phyloP scores from a whole-genome alignment of 1,139 yeast species.

The Entelexis paramagnoliae region DNA sequence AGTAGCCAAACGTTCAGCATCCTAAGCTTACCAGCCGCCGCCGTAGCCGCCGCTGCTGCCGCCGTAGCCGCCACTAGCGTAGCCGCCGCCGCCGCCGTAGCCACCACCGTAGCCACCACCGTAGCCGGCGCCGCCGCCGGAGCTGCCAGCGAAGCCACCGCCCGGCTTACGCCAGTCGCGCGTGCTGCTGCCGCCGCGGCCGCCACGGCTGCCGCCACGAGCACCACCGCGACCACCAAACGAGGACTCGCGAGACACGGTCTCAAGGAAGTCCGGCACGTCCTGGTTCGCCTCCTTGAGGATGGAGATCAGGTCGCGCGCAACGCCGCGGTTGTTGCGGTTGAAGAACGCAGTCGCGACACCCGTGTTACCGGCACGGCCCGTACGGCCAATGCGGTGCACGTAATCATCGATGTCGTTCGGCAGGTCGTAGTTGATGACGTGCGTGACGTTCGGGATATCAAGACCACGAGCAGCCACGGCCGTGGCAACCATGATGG shows the following conservation, averaged over 20 bases:
- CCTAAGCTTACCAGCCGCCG: not conserved
- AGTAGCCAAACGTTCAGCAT: not conserved
- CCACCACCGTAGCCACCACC: constrained; percentile 30
- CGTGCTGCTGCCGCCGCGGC: constrained; percentile 32
- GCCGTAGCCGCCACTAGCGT: constrained; percentile 26
- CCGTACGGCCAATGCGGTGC: constrained; percentile 99
- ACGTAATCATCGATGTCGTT: constrained; percentile 96
- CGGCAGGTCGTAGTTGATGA: constrained; percentile 93
- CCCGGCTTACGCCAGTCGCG: constrained; percentile 34
- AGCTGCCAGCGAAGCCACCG: constrained; percentile 28
- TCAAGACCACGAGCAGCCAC: constrained; percentile 99
- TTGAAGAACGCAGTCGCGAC: constrained; percentile 96
- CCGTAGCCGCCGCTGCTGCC: constrained; percentile 12
- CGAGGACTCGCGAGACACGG: constrained; percentile 68
- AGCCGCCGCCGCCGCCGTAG: constrained; percentile 28
- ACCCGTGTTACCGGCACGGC: constrained; percentile 99
- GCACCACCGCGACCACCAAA: constrained; percentile 48
- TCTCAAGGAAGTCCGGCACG: constrained; percentile 76
- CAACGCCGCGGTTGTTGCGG: constrained; percentile 86
- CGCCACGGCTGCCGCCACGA: constrained; percentile 47
- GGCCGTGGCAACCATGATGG: constrained; percentile 93
- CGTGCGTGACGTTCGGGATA: constrained; percentile 97
- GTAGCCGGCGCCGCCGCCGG: constrained; percentile 28
- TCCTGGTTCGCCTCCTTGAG: constrained; percentile 96
- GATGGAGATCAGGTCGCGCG: constrained; percentile 76